phyloP scores from a whole-genome alignment of 768 basidiomycete genomes.

The Cystofilobasidium capitatum region DNA sequence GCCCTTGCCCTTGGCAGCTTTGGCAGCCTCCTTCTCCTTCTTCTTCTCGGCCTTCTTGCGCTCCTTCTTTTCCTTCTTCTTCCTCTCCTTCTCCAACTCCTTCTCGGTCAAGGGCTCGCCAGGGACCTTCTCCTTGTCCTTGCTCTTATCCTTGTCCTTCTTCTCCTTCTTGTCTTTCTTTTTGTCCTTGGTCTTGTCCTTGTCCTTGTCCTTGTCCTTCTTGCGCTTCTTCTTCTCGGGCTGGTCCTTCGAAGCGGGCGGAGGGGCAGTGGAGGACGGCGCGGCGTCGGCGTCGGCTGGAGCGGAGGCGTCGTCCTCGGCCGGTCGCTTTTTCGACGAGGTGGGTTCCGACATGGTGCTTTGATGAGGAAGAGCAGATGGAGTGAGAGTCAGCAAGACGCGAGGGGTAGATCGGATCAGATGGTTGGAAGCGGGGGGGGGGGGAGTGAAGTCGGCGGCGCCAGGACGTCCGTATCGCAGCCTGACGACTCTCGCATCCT shows the following conservation, averaged over 20 bases:
- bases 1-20: neutral
- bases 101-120: too few relatives aligned
- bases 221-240: neutral
- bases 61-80: neutral
- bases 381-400: too few relatives aligned
- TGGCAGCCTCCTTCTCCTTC: neutral
- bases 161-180: conserved; percentile 12
- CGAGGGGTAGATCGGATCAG: too few relatives aligned
- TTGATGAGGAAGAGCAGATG: neutral
- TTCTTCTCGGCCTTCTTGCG: conserved; percentile 1
- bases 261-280: neutral
- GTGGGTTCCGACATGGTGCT: neutral
- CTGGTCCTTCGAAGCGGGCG: neutral
- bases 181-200: neutral
- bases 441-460: too few relatives aligned
- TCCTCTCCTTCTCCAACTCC: neutral
- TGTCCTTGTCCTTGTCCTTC: conserved; percentile 1
- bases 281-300: neutral
- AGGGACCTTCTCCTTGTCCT: neutral
- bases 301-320: neutral
- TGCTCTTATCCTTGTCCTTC: conserved; percentile 5
- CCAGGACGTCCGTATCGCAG: too few relatives aligned
- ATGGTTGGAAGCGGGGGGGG: too few relatives aligned
- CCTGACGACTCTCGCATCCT: too few relatives aligned
- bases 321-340: neutral